Base-by-base conservation (phyloP, 2,329 filamentous ascomycete genomes). In the Xylaria sp. region DNA sequence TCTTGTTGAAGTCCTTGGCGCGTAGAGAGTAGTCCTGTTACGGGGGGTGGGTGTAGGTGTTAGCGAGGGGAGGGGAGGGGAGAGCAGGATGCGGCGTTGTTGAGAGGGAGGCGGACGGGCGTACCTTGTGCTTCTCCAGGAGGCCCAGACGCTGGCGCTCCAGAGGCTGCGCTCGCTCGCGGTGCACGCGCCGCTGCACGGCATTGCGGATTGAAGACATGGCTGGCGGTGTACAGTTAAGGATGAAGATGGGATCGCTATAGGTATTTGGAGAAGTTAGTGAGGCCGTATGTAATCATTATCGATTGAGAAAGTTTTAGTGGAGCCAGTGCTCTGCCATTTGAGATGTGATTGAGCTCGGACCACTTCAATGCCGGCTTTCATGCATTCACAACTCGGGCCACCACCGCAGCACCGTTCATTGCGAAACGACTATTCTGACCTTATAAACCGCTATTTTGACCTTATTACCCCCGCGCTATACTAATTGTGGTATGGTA, bases 61-160 rank as follows among this genome's bases (percentile, higher is more conserved):
- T 42, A 24, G 21, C n/a, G 38, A 3, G 11, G 13, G 20, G 22
- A n/a, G 16, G 20, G 11, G n/a, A 43, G 22, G 46, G 46, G 42
- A 13, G 1, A 17, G 19, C 26, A 2, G 21, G 39, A 26, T 7
- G n/a, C 41, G 34, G 43, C 34, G 57, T 5, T 26, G 24, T 26
- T 26, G 9, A 20, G 9, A 20, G 17, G 16, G 29, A 29, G 54
- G 50, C 50, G 44, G 42, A 39, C 40, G 39, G 22, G 59, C 69
- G 39, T 68, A 88, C 87, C 78, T 97, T 97, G 81, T 94, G 90
- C 77, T 99, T 97, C 74, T 97, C 94, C 57, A 97, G 86, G 19
- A 97, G 83, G 61, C 94, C 94, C 75, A 92, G 91, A 78, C 91
- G 91, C 62, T 87, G 79, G 48, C 94, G 90, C 70, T 92, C 90